Conservation (phyloP, 2,329 filamentous ascomycete genomes). For the Fusarium redolens region DNA sequence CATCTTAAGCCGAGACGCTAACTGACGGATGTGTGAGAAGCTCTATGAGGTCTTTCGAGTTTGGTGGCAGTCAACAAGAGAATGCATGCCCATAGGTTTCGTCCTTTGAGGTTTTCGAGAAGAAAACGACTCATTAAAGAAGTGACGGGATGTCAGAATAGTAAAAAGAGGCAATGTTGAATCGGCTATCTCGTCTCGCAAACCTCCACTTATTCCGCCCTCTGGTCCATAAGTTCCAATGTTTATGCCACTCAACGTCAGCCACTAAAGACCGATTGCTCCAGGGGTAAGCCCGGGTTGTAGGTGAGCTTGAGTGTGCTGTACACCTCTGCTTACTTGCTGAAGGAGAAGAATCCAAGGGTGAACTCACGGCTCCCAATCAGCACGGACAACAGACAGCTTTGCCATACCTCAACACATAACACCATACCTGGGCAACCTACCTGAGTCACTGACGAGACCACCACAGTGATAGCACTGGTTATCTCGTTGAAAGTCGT, state of each 20-base stretch:
- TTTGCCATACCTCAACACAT: slow-evolving; percentile 7
- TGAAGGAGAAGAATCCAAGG: neutral
- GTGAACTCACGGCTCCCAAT: slow-evolving; percentile 10
- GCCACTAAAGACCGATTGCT: neutral
- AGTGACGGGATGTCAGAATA: neutral
- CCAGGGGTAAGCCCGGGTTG: slow-evolving; percentile 8
- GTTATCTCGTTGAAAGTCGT: neutral
- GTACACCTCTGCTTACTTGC: neutral
- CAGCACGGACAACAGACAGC: neutral
- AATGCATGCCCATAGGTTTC: neutral
- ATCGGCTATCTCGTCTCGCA: neutral
- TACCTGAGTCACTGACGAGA: neutral
- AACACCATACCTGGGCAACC: neutral
- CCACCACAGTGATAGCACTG: slow-evolving; percentile 8
- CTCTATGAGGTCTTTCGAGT: neutral
- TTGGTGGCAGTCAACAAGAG: neutral
- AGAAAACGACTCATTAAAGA: neutral
- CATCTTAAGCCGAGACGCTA: slow-evolving; percentile 16
- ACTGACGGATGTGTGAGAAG: neutral
- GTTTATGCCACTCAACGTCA: neutral
- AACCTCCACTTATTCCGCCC: neutral
- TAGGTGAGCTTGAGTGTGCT: neutral
- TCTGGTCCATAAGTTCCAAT: neutral
- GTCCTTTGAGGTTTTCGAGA: neutral
- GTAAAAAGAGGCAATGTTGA: neutral